Percentiles rank a stretch among this genome's conserved stretches.
Evolutionary conservation across 208 protist genomes (phyloP).

Genomic region (Acanthamoeba sp.): DNA sequence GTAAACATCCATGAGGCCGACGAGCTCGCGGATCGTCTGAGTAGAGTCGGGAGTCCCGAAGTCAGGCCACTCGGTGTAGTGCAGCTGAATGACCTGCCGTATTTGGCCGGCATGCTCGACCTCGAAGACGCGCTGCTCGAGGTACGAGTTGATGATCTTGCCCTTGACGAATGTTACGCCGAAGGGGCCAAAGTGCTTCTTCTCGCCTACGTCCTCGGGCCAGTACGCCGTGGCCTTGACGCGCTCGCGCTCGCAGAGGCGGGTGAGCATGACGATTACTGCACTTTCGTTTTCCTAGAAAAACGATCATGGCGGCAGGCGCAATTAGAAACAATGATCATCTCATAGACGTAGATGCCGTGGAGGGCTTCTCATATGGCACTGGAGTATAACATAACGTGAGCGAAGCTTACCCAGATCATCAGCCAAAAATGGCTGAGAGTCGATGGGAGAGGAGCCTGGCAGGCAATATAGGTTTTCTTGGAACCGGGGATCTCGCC

Average conservation of each 20-base stretch:
- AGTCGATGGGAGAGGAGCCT: constrained; percentile 71
- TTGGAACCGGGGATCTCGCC: constrained; percentile 41
- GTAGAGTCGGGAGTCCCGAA: constrained; percentile 42
- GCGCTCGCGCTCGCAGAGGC: constrained; percentile 50
- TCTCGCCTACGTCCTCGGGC: constrained; percentile 37
- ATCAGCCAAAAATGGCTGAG: constrained; percentile 75
- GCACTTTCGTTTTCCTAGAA: constrained; percentile 58
- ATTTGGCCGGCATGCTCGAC: constrained; percentile 27
- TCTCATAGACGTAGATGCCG: no score
- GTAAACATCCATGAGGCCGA: constrained; percentile 66
- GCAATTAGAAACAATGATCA: no score
- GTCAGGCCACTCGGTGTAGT: constrained; percentile 75
- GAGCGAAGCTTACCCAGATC: constrained; percentile 56
- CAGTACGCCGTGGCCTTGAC: constrained; percentile 59
- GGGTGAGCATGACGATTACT: constrained; percentile 81
- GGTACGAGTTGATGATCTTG: constrained; percentile 66
- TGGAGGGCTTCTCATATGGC: neutral
- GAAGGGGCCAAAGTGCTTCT: constrained; percentile 28
- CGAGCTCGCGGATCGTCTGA: constrained; percentile 65
- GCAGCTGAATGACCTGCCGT: constrained; percentile 59
- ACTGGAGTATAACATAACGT: no score
- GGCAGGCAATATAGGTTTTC: constrained; percentile 69
- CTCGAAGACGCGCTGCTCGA: constrained; percentile 64
- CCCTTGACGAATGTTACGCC: constrained; percentile 29
- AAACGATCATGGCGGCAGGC: neutral